A percentile compares a stretch with the other conserved stretches of the same genome.
phyloP scores from a whole-genome alignment of 495 filamentous ascomycete genomes.

The Penicillium macrosclerotiorum region DNA sequence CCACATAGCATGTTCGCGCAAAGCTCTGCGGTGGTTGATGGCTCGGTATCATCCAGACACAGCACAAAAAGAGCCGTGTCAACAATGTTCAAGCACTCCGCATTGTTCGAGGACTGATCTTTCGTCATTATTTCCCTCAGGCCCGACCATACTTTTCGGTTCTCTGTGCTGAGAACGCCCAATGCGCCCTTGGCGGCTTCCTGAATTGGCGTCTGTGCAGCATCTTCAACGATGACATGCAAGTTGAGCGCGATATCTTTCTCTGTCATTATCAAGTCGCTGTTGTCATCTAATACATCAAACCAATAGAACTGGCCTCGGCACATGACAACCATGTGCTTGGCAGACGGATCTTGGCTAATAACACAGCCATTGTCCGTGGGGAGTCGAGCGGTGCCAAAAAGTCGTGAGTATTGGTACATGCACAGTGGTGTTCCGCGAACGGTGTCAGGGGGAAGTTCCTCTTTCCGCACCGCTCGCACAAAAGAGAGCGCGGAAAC shows the following conservation, averaged over 20 bases:
- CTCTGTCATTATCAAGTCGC: slow-evolving; percentile 95
- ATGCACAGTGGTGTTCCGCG: slow-evolving; percentile 84
- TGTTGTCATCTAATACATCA: slow-evolving; percentile 91
- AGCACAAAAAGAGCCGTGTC: slow-evolving; percentile 92
- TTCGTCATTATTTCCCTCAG: slow-evolving; percentile 84
- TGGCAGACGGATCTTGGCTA: slow-evolving; percentile 83
- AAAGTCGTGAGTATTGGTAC: slow-evolving; percentile 96
- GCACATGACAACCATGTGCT: slow-evolving; percentile 91
- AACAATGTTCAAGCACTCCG: slow-evolving; percentile 89
- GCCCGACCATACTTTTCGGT: slow-evolving; percentile 92
- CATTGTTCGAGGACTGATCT: slow-evolving; percentile 87
- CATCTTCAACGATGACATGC: slow-evolving; percentile 88
- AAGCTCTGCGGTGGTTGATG: slow-evolving; percentile 70
- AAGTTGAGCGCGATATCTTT: slow-evolving; percentile 91
- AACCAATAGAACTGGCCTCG: slow-evolving; percentile 99
- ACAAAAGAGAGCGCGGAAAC: slow-evolving; percentile 91
- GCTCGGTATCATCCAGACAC: slow-evolving; percentile 90
- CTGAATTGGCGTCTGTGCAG: slow-evolving; percentile 81
- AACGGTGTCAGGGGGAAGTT: slow-evolving; percentile 85
- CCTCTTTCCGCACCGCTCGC: slow-evolving; percentile 87
- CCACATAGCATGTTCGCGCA: slow-evolving; percentile 99
- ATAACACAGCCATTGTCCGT: slow-evolving; percentile 96
- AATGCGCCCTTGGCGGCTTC: slow-evolving; percentile 92
- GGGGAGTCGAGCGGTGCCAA: slow-evolving; percentile 91
- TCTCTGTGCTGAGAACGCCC: slow-evolving; percentile 93